Percentiles rank a stretch among this genome's conserved stretches.
These are phyloP conservation scores for Acer campestre DNA, from an alignment of 345 rosid genomes.

Conservation along the genomic window DNA sequence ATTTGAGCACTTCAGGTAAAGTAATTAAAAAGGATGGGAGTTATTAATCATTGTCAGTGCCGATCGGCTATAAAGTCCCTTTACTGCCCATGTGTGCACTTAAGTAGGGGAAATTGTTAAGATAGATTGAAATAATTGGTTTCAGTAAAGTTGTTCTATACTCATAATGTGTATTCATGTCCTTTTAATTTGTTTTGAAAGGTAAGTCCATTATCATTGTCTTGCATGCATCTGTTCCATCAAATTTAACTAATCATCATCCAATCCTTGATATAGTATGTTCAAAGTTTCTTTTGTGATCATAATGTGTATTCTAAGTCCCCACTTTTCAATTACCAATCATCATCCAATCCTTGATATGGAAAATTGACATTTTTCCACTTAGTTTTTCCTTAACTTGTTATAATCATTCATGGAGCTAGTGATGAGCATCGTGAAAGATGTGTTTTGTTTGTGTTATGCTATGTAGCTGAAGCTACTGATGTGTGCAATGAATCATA, in stretches of 20 bases:
- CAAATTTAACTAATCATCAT: neutral
- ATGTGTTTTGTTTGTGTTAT: constrained; percentile 1
- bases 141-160: neutral
- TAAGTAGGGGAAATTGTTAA: neutral
- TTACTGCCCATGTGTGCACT: neutral
- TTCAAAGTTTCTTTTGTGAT: neutral
- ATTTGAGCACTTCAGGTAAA: constrained; percentile 13
- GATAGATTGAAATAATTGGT: constrained; percentile 1
- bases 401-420: neutral
- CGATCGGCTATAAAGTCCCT: neutral
- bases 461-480: constrained; percentile 12
- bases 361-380: neutral
- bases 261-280: neutral
- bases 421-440: neutral
- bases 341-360: neutral
- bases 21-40: constrained; percentile 2
- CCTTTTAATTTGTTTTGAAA: neutral
- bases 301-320: neutral
- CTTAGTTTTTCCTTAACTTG: neutral
- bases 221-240: neutral
- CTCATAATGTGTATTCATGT: neutral
- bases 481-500: neutral
- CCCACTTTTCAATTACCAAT: neutral
- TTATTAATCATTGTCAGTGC: constrained; percentile 10
- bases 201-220: neutral